Conservation (phyloP, 805 yeast species). For the Candida nonsorbophila region DNA sequence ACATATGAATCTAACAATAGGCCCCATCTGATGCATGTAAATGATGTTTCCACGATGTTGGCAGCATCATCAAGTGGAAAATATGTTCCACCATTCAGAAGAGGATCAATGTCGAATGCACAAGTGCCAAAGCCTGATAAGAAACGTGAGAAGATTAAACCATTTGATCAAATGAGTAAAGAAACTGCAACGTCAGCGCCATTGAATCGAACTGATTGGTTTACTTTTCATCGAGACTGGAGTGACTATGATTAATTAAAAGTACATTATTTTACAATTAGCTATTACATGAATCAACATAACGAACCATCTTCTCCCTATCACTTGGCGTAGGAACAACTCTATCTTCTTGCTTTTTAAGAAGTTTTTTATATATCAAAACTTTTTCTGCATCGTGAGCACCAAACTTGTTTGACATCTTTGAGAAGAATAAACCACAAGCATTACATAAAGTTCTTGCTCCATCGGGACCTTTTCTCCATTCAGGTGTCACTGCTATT, state of each 20-base stretch:
- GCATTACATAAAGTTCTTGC: constrained; percentile 84
- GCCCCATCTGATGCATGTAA: constrained; percentile 1
- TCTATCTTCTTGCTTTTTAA: too few species aligned
- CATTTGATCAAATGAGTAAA: constrained; percentile 1
- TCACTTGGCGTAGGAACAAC: neutral
- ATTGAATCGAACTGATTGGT: constrained; percentile 18
- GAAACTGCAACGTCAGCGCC: constrained; percentile 5
- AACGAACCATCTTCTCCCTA: neutral
- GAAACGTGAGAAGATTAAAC: neutral
- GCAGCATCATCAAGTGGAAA: constrained; percentile 38
- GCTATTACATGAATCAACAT: too few species aligned
- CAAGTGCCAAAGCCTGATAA: neutral
- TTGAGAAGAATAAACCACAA: constrained; percentile 76
- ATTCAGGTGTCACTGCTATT: constrained; percentile 62
- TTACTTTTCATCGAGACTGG: constrained; percentile 19
- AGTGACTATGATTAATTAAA: constrained; percentile 15
- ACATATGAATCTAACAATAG: neutral
- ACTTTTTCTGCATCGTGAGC: too few species aligned
- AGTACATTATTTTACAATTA: neutral
- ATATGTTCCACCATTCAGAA: constrained; percentile 68
- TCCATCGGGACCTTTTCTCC: constrained; percentile 90
- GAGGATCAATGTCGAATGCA: constrained; percentile 37
- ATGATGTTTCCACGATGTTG: constrained; percentile 5
- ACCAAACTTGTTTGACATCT: too few species aligned
- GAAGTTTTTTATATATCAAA: too few species aligned